Evolutionary conservation across 1,284 basidiomycete species (phyloP).

Genomic region (Veloboletus limbatus): DNA sequence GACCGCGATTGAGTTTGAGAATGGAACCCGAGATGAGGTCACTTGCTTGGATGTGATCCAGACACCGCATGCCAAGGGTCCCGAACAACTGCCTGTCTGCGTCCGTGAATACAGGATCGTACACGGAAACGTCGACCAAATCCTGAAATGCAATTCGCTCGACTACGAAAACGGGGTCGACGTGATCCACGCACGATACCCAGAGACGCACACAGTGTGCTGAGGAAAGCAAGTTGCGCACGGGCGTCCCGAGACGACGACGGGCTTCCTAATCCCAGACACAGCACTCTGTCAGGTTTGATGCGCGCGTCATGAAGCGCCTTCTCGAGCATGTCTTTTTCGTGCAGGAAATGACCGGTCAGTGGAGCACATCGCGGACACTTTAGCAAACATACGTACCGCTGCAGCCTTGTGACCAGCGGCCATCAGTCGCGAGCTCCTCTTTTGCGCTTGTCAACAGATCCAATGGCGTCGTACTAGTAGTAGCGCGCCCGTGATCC

Average conservation of each 20-base stretch:
- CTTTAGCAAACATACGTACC: slow-evolving; percentile 23
- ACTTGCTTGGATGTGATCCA: slow-evolving; percentile 50
- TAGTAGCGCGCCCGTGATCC: slow-evolving; percentile 18
- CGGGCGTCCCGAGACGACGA: slow-evolving; percentile 55
- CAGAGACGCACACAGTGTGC: slow-evolving; percentile 48
- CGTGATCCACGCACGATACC: slow-evolving; percentile 50
- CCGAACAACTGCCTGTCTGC: slow-evolving; percentile 53
- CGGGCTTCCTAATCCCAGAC: slow-evolving; percentile 72
- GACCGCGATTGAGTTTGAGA: slow-evolving; percentile 12
- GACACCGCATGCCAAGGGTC: slow-evolving; percentile 46
- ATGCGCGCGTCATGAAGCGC: slow-evolving; percentile 27
- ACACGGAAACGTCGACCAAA: slow-evolving; percentile 47
- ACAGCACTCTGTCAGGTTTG: slow-evolving; percentile 41
- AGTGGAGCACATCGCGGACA: slow-evolving; percentile 3
- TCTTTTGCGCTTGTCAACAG: slow-evolving; percentile 38
- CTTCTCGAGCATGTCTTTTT: slow-evolving; percentile 37
- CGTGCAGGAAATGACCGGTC: slow-evolving; percentile 3
- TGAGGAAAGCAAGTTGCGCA: slow-evolving; percentile 64
- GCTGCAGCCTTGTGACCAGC: slow-evolving; percentile 45
- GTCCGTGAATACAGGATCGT: slow-evolving; percentile 68
- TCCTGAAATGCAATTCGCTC: slow-evolving; percentile 36
- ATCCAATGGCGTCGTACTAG: slow-evolving; percentile 25
- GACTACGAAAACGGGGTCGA: not conserved
- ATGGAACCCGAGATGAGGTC: slow-evolving; percentile 2
- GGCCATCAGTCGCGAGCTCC: slow-evolving; percentile 35